phyloP scores from a whole-genome alignment of 345 rosid genomes.

The thale cress (Arabidopsis thaliana) region TAIR10.1 NC_003076.8:17789001-17789500 shows the following conservation, averaged over 20 bases:
- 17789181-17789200: slow-evolving; percentile 51
- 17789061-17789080: slow-evolving; percentile 42
- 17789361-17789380: slow-evolving; percentile 57
- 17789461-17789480: slow-evolving; percentile 46
- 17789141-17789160: slow-evolving; percentile 61
- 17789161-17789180: slow-evolving; percentile 42
- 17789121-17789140: slow-evolving; percentile 45
- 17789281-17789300: slow-evolving; percentile 35
- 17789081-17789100: slow-evolving; percentile 49
- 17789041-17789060: slow-evolving; percentile 21
- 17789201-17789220: slow-evolving; percentile 59
- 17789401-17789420: slow-evolving; percentile 42
- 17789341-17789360: slow-evolving; percentile 56
- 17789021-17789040: slow-evolving; percentile 14
- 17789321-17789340: slow-evolving; percentile 59
- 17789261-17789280: slow-evolving; percentile 54
- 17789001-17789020: neutral
- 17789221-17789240: slow-evolving; percentile 50
- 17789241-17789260: slow-evolving; percentile 55
- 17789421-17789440: slow-evolving; percentile 7
- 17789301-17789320: slow-evolving; percentile 52
- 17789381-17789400: slow-evolving; percentile 47
- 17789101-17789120: slow-evolving; percentile 41
- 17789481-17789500: slow-evolving; percentile 47
- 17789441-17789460: slow-evolving; percentile 34